Percentiles rank a stretch among this genome's conserved stretches.
These are phyloP conservation scores for Leptographium flavum DNA, from an alignment of 2,329 filamentous ascomycete species.

Conservation along the genomic window DNA sequence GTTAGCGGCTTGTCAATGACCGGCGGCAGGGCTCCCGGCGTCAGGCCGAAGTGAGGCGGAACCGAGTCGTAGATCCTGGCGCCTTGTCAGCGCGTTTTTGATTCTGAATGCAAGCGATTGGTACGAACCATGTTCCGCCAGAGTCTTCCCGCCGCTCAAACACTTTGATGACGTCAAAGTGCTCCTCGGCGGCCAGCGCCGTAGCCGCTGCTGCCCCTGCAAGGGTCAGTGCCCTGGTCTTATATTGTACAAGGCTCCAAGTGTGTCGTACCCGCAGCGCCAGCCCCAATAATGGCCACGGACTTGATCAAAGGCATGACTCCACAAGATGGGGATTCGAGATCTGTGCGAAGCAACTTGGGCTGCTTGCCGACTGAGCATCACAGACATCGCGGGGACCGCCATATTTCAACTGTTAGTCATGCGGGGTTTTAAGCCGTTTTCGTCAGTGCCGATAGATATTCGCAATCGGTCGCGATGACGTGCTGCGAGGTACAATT, in stretches of 20 bases:
- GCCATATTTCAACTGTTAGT: neutral
- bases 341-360: no score
- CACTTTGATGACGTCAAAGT: conserved; percentile 25
- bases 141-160: conserved; percentile 28
- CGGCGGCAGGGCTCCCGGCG: conserved; percentile 7
- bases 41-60: conserved; percentile 4
- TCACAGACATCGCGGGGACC: neutral
- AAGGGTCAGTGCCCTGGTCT: neutral
- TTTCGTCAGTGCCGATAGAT: neutral
- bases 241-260: no score
- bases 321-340: neutral
- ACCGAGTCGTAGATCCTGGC: conserved; percentile 8
- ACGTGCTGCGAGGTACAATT: neutral
- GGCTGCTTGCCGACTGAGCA: neutral
- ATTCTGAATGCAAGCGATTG: no score
- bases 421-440: neutral
- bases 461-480: conserved; percentile 2
- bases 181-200: conserved; percentile 29
- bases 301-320: conserved; percentile 7
- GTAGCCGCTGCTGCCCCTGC: conserved; percentile 32
- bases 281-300: conserved; percentile 9
- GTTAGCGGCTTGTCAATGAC: conserved; percentile 6
- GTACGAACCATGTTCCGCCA: conserved; percentile 30
- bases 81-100: neutral
- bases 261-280: conserved; percentile 6